Conservation (phyloP, 2,329 filamentous ascomycete species). For the Penicillium janthinellum region DNA sequence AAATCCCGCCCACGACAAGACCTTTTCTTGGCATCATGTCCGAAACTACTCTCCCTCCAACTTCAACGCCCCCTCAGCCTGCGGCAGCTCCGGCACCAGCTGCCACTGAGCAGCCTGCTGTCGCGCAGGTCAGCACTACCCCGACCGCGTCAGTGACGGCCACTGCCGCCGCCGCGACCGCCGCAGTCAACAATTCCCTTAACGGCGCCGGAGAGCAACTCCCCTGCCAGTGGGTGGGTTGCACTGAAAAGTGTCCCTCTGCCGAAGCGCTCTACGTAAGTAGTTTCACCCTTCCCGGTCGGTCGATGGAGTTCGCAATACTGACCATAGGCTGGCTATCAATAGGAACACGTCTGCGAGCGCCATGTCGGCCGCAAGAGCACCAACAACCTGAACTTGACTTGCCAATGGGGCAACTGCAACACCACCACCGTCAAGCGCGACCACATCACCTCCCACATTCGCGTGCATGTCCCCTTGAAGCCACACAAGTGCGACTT, state of each 20-base stretch:
- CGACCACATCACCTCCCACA: slow-evolving; percentile 98
- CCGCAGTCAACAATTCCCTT: slow-evolving; percentile 36
- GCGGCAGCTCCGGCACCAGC: slow-evolving; percentile 30
- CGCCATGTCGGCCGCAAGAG: slow-evolving; percentile 98
- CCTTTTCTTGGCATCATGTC: slow-evolving; percentile 45
- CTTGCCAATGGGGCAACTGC: slow-evolving; percentile 96
- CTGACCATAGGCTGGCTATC: neutral
- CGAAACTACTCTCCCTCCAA: slow-evolving; percentile 38
- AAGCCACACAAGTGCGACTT: slow-evolving; percentile 99
- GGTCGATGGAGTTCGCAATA: neutral
- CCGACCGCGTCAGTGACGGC: slow-evolving; percentile 37
- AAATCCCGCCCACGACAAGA: slow-evolving; percentile 37
- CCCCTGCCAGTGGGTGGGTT: slow-evolving; percentile 64
- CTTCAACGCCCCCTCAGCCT: slow-evolving; percentile 29
- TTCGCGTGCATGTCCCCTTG: slow-evolving; percentile 95
- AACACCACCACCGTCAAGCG: slow-evolving; percentile 97
- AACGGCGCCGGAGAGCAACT: slow-evolving; percentile 45
- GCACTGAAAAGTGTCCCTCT: slow-evolving; percentile 60
- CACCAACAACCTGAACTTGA: slow-evolving; percentile 97
- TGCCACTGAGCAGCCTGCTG: slow-evolving; percentile 26
- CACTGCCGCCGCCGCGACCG: slow-evolving; percentile 42
- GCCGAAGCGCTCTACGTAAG: slow-evolving; percentile 65
- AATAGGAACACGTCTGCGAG: slow-evolving; percentile 94
- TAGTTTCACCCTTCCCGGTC: neutral
- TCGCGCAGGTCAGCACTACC: slow-evolving; percentile 28